phyloP scores from a whole-genome alignment of 169 alveolate species.

The Miamiensis avidus region DNA sequence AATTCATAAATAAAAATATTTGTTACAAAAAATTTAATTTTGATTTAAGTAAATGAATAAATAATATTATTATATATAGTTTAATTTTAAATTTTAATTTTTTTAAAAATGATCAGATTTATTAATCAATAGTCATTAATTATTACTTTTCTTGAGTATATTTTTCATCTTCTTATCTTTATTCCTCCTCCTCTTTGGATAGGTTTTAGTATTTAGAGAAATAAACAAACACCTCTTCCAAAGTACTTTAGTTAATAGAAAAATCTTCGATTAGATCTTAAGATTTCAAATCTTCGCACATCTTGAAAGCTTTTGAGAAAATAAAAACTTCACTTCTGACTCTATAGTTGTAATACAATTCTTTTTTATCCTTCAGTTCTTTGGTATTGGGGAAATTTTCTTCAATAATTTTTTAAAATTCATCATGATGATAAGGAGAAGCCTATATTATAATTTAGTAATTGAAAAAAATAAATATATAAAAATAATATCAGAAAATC shows the following conservation, averaged over 20 bases:
- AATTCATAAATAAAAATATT: too few relatives aligned
- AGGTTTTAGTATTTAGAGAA: conserved; percentile 42
- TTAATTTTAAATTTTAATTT: too few relatives aligned
- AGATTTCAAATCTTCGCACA: conserved; percentile 24
- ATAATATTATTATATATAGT: too few relatives aligned
- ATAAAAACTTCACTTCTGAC: conserved; percentile 17
- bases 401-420: background rate
- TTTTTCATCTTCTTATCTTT: too few relatives aligned
- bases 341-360: conserved; percentile 3
- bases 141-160: too few relatives aligned
- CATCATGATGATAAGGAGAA: background rate
- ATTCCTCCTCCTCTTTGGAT: too few relatives aligned
- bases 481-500: background rate
- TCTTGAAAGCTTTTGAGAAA: conserved; percentile 26
- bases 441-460: background rate
- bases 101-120: too few relatives aligned
- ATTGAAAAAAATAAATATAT: too few relatives aligned
- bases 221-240: conserved; percentile 46
- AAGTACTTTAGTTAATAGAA: conserved; percentile 46
- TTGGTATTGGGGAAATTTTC: conserved; percentile 8
- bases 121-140: too few relatives aligned
- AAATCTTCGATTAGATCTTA: conserved; percentile 42
- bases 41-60: too few relatives aligned
- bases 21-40: too few relatives aligned
- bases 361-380: conserved; percentile 16